Conservation (phyloP, 345 rosid species). For the Jatropha curcas region DNA sequence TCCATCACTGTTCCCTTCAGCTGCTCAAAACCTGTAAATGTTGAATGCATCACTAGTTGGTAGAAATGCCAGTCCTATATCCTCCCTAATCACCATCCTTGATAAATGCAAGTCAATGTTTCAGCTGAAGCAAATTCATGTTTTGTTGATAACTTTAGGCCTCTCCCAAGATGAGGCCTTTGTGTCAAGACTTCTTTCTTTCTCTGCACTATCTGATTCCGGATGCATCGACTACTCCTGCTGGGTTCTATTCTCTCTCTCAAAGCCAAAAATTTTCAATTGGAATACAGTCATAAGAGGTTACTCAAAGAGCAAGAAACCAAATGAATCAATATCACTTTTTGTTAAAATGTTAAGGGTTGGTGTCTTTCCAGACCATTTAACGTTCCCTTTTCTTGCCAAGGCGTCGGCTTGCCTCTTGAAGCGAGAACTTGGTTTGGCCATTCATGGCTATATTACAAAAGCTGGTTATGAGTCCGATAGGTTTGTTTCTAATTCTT, state of each 20-base stretch:
- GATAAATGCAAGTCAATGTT: slow-evolving; percentile 57
- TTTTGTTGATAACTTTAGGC: slow-evolving; percentile 48
- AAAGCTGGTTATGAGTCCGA: slow-evolving; percentile 60
- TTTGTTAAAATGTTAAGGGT: slow-evolving; percentile 55
- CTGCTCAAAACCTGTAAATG: slow-evolving; percentile 29
- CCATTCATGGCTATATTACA: slow-evolving; percentile 43
- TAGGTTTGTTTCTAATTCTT: slow-evolving; percentile 57
- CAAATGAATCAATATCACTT: slow-evolving; percentile 48
- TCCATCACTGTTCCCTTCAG: too few species aligned
- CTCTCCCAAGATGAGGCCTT: slow-evolving; percentile 49
- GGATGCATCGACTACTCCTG: slow-evolving; percentile 52
- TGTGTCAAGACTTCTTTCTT: slow-evolving; percentile 48
- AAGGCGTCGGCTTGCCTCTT: slow-evolving; percentile 63
- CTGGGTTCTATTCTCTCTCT: slow-evolving; percentile 40
- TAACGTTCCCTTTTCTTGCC: slow-evolving; percentile 73
- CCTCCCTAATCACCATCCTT: slow-evolving; percentile 29
- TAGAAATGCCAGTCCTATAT: slow-evolving; percentile 11
- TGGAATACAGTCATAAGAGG: slow-evolving; percentile 75
- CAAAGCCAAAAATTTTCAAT: slow-evolving; percentile 42
- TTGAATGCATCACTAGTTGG: slow-evolving; percentile 37
- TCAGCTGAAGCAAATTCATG: slow-evolving; percentile 59
- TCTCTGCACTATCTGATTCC: slow-evolving; percentile 48
- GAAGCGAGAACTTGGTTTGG: slow-evolving; percentile 40
- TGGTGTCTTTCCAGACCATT: slow-evolving; percentile 54
- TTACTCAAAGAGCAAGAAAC: slow-evolving; percentile 51